Conservation (phyloP, 441 rosid genomes). For the Dalechampia spathulata region DNA sequence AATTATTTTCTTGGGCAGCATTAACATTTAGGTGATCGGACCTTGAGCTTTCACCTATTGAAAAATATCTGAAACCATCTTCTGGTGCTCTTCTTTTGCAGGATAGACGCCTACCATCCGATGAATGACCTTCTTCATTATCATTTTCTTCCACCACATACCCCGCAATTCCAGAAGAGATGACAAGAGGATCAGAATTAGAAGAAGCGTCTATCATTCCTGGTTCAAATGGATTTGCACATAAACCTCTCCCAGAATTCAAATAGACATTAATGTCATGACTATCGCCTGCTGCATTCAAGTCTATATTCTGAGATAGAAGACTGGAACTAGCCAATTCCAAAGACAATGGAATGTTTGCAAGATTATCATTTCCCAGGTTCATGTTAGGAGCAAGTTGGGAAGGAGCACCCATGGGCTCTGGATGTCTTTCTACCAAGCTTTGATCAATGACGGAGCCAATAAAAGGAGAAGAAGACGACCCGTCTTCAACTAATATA, state of each 20-base stretch:
- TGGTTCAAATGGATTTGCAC: not conserved
- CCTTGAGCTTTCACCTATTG: slow-evolving; percentile 15
- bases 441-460: not conserved
- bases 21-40: not conserved
- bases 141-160: slow-evolving; percentile 22
- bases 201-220: slow-evolving; percentile 7
- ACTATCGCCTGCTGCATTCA: slow-evolving; percentile 13
- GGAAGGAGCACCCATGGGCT: not conserved
- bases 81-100: slow-evolving; percentile 30
- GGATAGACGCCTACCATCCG: slow-evolving; percentile 12
- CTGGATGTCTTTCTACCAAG: not conserved
- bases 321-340: not conserved
- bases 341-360: not conserved
- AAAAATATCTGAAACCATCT: not conserved
- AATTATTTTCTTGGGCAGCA: slow-evolving; percentile 2
- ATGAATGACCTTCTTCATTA: not conserved
- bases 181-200: slow-evolving; percentile 5
- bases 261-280: not conserved
- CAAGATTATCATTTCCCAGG: not conserved
- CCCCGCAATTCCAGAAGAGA: slow-evolving; percentile 19
- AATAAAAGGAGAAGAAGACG: not conserved
- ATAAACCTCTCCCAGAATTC: not conserved
- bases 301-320: slow-evolving; percentile 11
- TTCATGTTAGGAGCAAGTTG: not conserved
- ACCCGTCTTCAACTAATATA: slow-evolving; percentile 2